Conservation (phyloP, 345 rosid genomes). For the Murraya paniculata region DNA sequence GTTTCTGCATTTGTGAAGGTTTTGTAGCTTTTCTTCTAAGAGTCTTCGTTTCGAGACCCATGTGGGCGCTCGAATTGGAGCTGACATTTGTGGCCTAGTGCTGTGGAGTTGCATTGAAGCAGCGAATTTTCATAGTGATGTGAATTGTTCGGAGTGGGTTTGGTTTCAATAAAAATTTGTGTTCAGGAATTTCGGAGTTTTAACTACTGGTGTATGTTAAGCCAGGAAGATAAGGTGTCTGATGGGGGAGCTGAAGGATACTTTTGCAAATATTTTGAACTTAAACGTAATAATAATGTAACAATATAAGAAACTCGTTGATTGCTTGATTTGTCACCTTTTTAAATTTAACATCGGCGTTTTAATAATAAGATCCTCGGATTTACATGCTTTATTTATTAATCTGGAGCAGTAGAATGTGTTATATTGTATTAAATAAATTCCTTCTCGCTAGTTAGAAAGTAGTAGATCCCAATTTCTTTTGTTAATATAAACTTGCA, state of each 20-base stretch:
- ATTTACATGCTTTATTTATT: neutral
- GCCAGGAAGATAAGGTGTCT: neutral
- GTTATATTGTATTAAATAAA: too few species aligned
- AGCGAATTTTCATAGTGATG: neutral
- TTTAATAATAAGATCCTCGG: neutral
- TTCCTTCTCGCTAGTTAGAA: neutral
- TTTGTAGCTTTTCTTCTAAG: slow-evolving; percentile 62
- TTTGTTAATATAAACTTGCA: too few species aligned
- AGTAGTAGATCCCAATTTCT: neutral
- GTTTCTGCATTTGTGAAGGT: slow-evolving; percentile 69
- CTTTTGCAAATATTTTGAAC: neutral
- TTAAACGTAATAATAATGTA: neutral
- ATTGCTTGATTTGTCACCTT: neutral
- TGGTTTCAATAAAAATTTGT: neutral
- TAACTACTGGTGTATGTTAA: neutral
- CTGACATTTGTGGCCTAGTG: slow-evolving; percentile 31
- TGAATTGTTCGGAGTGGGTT: neutral
- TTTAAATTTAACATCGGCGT: neutral
- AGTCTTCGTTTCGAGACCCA: slow-evolving; percentile 68
- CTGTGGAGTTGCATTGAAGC: slow-evolving; percentile 17
- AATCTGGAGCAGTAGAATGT: neutral
- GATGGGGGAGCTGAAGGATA: neutral
- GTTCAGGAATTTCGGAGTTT: neutral
- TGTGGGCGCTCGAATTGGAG: slow-evolving; percentile 58
- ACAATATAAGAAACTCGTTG: neutral